Base-by-base conservation (phyloP, 2,329 filamentous ascomycete genomes). In the Penicillium sp. region DNA sequence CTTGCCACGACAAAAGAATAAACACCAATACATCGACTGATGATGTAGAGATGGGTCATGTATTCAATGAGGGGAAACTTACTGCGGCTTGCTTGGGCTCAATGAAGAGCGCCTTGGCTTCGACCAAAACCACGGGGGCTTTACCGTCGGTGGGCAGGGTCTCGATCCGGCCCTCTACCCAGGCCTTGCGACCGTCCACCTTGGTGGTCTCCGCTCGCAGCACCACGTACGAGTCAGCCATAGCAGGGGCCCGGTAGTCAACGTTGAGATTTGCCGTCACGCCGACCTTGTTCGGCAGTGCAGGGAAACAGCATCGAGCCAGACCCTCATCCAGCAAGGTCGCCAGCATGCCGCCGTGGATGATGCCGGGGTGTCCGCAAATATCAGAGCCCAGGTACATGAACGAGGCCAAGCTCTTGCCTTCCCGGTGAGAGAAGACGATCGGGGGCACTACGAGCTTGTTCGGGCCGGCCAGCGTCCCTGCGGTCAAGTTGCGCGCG, bases 141-240 rank as follows among this genome's bases (percentile, higher is more conserved):
- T 84, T 78, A 7, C 81, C 81, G 32, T 82, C 74, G 26, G 76
- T 72, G 49, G 80, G 80, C 51, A 97, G 70, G 47, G 88, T 84
- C 77, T 95, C 90, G 60, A 97, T 84, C 58, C 82, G 80, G 1
- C 89, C 93, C 71, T 87, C 85, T 1, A 96, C 89, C 89, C 89
- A 96, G 9, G 90, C 91, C 74, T 97, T 97, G 53, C 93, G 79
- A 1, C 93, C 91, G 65, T 97, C 90, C 1, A 91, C 86, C 73
- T 86, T 90, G 8, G 81, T 84, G 18, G 90, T 95, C 65, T 82
- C 80, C 4, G 88, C 90, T 52, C 80, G 78, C 49, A 98, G 72
- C 38, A 95, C 88, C 28, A 94, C 74, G 64, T 86, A 93, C 51
- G 80, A 80, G 24, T 82, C 80, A 5, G 90, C 89, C 59, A 80